phyloP scores from a whole-genome alignment of 2,329 filamentous ascomycete species.

The Herpotrichia juniperi region DNA sequence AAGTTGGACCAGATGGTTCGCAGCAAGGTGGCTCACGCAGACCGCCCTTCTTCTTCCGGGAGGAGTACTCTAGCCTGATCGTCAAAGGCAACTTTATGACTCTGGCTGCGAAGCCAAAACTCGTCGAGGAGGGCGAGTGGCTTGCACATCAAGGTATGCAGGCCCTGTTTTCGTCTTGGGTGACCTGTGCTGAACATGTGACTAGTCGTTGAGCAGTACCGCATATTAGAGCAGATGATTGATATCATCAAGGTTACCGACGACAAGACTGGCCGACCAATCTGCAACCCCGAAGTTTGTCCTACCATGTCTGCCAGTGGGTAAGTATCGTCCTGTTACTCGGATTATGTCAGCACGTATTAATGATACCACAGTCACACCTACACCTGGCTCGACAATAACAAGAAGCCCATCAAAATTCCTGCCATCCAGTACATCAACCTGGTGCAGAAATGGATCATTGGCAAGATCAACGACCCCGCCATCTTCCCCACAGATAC shows the following conservation, averaged over 20 bases:
- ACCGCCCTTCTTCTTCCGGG: slow-evolving; percentile 76
- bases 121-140: slow-evolving; percentile 94
- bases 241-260: slow-evolving; percentile 87
- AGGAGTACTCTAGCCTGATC: slow-evolving; percentile 79
- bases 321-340: slow-evolving; percentile 60
- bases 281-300: slow-evolving; percentile 85
- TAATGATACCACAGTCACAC: slow-evolving; percentile 69
- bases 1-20: slow-evolving; percentile 51
- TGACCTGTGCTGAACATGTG: slow-evolving; percentile 29
- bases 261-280: slow-evolving; percentile 71
- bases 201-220: slow-evolving; percentile 88
- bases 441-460: slow-evolving; percentile 96
- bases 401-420: slow-evolving; percentile 86
- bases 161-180: slow-evolving; percentile 22
- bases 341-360: not conserved
- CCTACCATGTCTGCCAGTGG: slow-evolving; percentile 92
- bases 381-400: slow-evolving; percentile 93
- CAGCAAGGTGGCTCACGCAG: slow-evolving; percentile 63
- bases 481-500: slow-evolving; percentile 89
- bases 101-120: slow-evolving; percentile 87
- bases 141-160: slow-evolving; percentile 85
- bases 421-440: slow-evolving; percentile 94
- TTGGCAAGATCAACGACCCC: slow-evolving; percentile 90
- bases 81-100: slow-evolving; percentile 99
- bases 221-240: slow-evolving; percentile 87